Conservation (phyloP, 2,329 filamentous ascomycete genomes). For the Colletotrichum musae region DNA sequence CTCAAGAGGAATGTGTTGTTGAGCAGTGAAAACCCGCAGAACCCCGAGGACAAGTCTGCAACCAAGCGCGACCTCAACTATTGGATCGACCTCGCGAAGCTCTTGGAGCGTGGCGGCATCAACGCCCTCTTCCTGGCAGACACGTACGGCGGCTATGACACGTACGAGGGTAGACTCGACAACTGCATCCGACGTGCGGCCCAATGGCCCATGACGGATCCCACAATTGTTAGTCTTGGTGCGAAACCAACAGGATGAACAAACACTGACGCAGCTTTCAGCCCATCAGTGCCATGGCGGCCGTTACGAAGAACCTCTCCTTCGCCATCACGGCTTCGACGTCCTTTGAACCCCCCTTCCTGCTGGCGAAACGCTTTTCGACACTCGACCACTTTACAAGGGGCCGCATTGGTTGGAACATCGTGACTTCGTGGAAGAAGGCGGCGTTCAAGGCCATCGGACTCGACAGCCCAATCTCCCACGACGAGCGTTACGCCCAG, state of each 20-base stretch:
- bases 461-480: constrained; percentile 68
- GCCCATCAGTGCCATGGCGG: constrained; percentile 77
- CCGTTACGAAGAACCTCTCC: constrained; percentile 74
- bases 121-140: constrained; percentile 77
- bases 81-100: constrained; percentile 75
- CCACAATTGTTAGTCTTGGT: constrained; percentile 64
- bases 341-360: constrained; percentile 73
- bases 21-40: constrained; percentile 54
- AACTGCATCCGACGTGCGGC: constrained; percentile 73
- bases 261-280: constrained; percentile 43
- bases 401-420: constrained; percentile 76
- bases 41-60: constrained; percentile 72
- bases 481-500: constrained; percentile 73
- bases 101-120: constrained; percentile 73
- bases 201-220: constrained; percentile 77
- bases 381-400: constrained; percentile 74
- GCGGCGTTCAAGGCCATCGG: constrained; percentile 75
- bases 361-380: constrained; percentile 74
- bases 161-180: constrained; percentile 71
- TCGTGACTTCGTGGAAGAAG: constrained; percentile 73
- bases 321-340: constrained; percentile 76
- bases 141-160: constrained; percentile 75
- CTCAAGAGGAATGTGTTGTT: too few relatives aligned
- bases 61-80: constrained; percentile 73
- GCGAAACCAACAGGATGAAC: rapidly evolving